Base-by-base conservation (phyloP, 306 rosid species). In the Vigna unguiculata region DNA sequence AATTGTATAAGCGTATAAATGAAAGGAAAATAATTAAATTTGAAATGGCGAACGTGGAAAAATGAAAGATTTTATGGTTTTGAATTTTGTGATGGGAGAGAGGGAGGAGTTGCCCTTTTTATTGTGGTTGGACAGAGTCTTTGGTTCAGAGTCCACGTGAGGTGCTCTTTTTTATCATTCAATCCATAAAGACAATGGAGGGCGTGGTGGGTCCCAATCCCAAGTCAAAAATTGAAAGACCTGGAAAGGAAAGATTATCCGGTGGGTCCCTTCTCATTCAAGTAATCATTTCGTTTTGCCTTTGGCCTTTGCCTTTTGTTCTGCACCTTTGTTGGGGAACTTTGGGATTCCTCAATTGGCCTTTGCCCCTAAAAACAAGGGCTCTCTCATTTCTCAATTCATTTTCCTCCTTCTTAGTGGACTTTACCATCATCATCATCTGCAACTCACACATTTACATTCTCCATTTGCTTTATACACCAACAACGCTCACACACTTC, bases 71-170 rank as follows among this genome's bases (percentile, higher is more conserved):
- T 17, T 36, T 12, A 16, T 22, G 19, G 25, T 28, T 47, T 74
- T 45, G 2, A 30, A 75, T 25, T 43, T 47, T 52, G 48, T 24
- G 74, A 25, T 17, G 20, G 78, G 38, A 22, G 30, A 55, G 76
- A 71, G 53, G 82, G 72, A 40, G 82, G 72, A 40, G 76, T 57
- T 65, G 4, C 61, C 85, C 77, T 82, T 93, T 87, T 80, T 72
- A 83, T 86, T 84, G 91, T 93, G 98, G 97, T 84, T 86, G 96
- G 93, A 89, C 97, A 88, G 96, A 32, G 76, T 87, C 89, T 88
- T 89, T 89, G 93, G 92, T 85, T 92, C 98, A 92, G 98, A 89
- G 73, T 88, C 99, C 99, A 95, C 97, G 98, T 95, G 99, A 91
- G 99, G 91, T 91, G 99, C 98, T 89, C 94, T 86, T 92, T 91